Evolutionary conservation across 2,329 filamentous ascomycete species (phyloP).

Genomic region (Aspergillus sp.): DNA sequence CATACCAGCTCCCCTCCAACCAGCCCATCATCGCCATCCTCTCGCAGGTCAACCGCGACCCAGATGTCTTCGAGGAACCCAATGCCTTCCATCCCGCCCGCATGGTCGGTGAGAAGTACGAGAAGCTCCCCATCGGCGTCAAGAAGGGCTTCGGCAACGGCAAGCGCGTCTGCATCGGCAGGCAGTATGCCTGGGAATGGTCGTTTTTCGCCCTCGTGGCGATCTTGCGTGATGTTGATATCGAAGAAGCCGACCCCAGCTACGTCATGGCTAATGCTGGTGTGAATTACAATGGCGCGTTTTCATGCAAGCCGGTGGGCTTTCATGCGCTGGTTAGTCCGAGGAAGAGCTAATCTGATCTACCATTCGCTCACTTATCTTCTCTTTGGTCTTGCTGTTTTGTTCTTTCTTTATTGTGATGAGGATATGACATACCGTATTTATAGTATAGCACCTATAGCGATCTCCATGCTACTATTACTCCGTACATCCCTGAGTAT

Average conservation of each 20-base stretch:
- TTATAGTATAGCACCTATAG: no score
- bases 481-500: no score
- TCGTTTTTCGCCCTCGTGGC: slow-evolving; percentile 53
- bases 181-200: slow-evolving; percentile 68
- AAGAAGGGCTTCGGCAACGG: slow-evolving; percentile 71
- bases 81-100: slow-evolving; percentile 61
- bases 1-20: slow-evolving; percentile 51
- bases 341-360: neutral
- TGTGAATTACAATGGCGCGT: slow-evolving; percentile 41
- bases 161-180: slow-evolving; percentile 61
- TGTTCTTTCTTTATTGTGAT: neutral
- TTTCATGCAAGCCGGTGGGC: slow-evolving; percentile 42
- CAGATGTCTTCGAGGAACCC: slow-evolving; percentile 56
- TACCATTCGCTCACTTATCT: neutral
- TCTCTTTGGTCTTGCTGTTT: neutral
- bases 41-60: slow-evolving; percentile 54
- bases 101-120: slow-evolving; percentile 63
- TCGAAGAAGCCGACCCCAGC: slow-evolving; percentile 52
- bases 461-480: no score
- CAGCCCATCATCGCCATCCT: slow-evolving; percentile 48
- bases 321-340: neutral
- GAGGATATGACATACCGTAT: neutral
- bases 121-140: slow-evolving; percentile 52
- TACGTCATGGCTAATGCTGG: slow-evolving; percentile 27
- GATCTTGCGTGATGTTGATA: slow-evolving; percentile 62